These are phyloP conservation scores for Cercospora berteroae DNA, from an alignment of 2,329 filamentous ascomycete species.

Conservation along the genomic window DNA sequence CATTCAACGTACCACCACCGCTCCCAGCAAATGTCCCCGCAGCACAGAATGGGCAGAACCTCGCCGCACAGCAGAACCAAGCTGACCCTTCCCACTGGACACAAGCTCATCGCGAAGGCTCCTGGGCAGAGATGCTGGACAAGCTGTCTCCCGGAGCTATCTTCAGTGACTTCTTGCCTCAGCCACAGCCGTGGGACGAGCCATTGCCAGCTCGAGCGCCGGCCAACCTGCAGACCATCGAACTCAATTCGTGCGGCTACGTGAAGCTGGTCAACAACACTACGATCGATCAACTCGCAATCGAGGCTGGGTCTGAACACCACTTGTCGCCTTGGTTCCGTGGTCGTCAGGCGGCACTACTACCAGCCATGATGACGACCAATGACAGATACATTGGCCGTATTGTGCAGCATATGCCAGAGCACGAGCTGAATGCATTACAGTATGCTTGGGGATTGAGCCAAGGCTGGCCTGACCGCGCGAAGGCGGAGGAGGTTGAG, in stretches of 20 bases:
- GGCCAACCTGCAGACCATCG: conserved; percentile 45
- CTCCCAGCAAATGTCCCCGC: neutral
- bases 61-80: neutral
- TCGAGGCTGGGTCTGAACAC: conserved; percentile 32
- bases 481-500: conserved; percentile 39
- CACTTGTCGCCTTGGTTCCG: conserved; percentile 31
- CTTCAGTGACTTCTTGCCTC: conserved; percentile 43
- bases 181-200: conserved; percentile 33
- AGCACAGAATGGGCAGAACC: neutral
- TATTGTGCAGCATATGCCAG: conserved; percentile 42
- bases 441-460: conserved; percentile 37
- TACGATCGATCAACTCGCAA: conserved; percentile 37
- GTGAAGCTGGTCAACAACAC: conserved; percentile 42
- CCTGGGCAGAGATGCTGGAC: conserved; percentile 53
- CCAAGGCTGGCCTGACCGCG: conserved; percentile 32
- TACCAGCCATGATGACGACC: conserved; percentile 40
- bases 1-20: neutral
- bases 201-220: conserved; percentile 22
- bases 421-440: conserved; percentile 35
- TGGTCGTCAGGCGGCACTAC: conserved; percentile 35
- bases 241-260: conserved; percentile 63
- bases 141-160: conserved; percentile 50
- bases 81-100: conserved; percentile 37
- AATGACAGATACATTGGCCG: conserved; percentile 41
- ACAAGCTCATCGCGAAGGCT: conserved; percentile 42